Evolutionary conservation across 192 early-diverging fungal genomes (phyloP), one percentile per base, ranked within the genome.

Genomic region (Coemansia aciculifera): DNA sequence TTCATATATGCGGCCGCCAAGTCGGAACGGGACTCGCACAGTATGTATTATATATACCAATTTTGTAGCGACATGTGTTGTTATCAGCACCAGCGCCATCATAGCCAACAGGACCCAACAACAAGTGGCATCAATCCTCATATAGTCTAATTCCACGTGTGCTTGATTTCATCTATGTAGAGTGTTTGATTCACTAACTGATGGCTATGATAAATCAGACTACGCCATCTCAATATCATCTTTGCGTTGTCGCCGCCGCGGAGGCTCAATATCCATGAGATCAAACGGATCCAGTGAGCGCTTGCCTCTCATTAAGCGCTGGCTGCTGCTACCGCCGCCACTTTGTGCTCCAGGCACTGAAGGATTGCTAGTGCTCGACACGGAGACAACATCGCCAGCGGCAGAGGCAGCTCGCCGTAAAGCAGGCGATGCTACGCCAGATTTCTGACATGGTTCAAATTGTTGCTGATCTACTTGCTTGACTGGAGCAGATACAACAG

Each of bases 181-280:
- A 5, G 43, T 3, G 17, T 44, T 44, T 44, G 5, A n/a, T 52
- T 9, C 21, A 17, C 2, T 52, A 27, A 19, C 17, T 44, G 19
- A 9, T 49, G 6, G 10, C 9, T 8, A 10, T 49, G 46, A 21
- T 21, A 23, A 21, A 49, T 49, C 54, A 32, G 13, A 31, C 43
- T 70, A 78, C 56, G 37, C 17, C 73, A 75, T 75, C 21, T 81
- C 78, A 51, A 81, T 67, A 24, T 74, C 68, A 24, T 73, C 74
- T 32, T 38, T 73, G 54, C 79, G 79, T 74, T 73, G 74, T 60
- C 79, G 67, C 59, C 74, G 74, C 42, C 74, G 68, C 15, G 79
- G 79, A 12, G 74, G 74, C 57, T 81, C 79, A 57, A 81, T 71
- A 23, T 81, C 79, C 79, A 81, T 81, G 8, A 62, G 12, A 21